A percentile compares a stretch with the other conserved stretches of the same genome.
These are phyloP conservation scores for Phaeosphaeriaceae sp. DNA, from an alignment of 2,329 filamentous ascomycete species.

Conservation along the genomic window DNA sequence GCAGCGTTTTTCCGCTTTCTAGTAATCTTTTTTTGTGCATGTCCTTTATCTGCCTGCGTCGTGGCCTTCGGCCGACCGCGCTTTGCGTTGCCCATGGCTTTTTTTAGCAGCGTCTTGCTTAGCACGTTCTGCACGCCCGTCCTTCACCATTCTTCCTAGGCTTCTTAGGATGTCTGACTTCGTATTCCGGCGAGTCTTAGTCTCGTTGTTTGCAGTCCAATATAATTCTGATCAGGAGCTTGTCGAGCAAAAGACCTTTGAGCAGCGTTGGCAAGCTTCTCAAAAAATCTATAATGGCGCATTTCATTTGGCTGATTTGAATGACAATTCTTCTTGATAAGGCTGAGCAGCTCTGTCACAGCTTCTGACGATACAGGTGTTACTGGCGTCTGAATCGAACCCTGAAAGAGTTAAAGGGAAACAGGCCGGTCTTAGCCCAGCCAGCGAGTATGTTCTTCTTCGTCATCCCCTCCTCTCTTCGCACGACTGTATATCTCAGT, in stretches of 20 bases:
- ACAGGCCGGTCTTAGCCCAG: slow-evolving; percentile 30
- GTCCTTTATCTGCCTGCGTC: neutral
- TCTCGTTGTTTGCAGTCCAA: neutral
- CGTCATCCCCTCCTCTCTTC: slow-evolving; percentile 24
- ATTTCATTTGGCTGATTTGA: too few species aligned
- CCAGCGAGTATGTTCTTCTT: slow-evolving; percentile 36
- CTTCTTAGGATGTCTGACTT: neutral
- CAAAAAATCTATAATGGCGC: neutral
- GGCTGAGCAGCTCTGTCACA: too few species aligned
- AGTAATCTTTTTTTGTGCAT: neutral
- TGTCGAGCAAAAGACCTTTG: neutral
- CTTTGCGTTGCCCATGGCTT: neutral
- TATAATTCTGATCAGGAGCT: too few species aligned
- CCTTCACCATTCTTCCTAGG: neutral
- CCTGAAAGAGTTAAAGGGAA: slow-evolving; percentile 38
- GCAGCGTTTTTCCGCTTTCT: slow-evolving; percentile 1
- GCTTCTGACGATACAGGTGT: too few species aligned
- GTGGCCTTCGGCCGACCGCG: neutral
- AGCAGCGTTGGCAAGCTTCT: neutral
- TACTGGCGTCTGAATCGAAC: too few species aligned
- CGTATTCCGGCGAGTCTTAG: neutral
- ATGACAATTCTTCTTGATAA: too few species aligned
- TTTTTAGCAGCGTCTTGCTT: neutral
- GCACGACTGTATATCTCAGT: slow-evolving; percentile 29
- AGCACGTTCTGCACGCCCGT: neutral